phyloP scores from a whole-genome alignment of 176 grass and related monocot species.

The Olyra latifolia region DNA sequence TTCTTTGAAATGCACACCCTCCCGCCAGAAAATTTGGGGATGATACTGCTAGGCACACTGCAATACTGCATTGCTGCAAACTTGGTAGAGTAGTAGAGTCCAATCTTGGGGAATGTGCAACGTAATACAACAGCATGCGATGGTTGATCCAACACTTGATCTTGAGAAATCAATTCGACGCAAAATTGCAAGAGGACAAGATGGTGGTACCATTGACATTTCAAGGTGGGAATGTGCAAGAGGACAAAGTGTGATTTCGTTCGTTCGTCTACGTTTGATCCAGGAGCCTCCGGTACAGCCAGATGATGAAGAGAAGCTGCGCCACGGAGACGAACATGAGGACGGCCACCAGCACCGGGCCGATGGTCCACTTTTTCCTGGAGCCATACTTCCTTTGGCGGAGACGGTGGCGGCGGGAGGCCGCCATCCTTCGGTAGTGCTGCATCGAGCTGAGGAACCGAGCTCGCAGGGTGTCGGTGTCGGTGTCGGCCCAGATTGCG shows the following conservation, averaged over 20 bases:
- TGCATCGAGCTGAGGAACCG: constrained; percentile 36
- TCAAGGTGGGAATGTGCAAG: background rate
- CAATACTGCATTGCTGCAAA: background rate
- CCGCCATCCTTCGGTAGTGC: constrained; percentile 38
- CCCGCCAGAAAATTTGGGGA: constrained; percentile 35
- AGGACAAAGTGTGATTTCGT: background rate
- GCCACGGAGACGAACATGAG: constrained; percentile 50
- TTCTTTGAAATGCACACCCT: background rate
- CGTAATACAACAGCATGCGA: no score
- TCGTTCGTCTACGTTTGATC: constrained; percentile 28
- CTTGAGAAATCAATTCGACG: background rate
- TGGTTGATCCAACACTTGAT: background rate
- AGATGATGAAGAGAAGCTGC: constrained; percentile 57
- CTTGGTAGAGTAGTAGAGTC: background rate
- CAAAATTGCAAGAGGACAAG: background rate
- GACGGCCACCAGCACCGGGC: constrained; percentile 8
- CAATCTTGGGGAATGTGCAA: background rate
- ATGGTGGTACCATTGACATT: background rate
- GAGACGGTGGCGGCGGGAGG: constrained; percentile 8
- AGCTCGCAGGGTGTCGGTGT: constrained; percentile 38
- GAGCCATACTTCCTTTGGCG: constrained; percentile 24
- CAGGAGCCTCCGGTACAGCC: constrained; percentile 41
- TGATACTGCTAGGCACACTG: background rate
- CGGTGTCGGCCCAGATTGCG: constrained; percentile 38
- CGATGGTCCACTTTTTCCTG: constrained; percentile 15